These are phyloP conservation scores for Peronospora farinosa DNA, from an alignment of 352 stramenopile genomes.

Conservation along the genomic window DNA sequence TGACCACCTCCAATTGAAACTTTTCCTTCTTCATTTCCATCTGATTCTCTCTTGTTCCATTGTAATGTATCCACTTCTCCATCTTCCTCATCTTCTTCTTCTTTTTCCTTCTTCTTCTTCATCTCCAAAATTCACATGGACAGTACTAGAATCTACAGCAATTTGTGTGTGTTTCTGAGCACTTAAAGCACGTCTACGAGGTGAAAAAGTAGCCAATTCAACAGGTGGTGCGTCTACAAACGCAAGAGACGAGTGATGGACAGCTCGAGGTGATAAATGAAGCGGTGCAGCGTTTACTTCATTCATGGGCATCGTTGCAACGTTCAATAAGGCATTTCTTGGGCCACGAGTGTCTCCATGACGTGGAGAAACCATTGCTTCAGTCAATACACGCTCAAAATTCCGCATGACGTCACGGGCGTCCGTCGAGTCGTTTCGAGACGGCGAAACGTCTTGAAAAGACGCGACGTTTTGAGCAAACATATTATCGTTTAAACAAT, in stretches of 20 bases:
- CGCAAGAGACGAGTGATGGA: slow-evolving; percentile 53
- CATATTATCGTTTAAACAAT: slow-evolving; percentile 1
- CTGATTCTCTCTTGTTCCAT: slow-evolving; percentile 10
- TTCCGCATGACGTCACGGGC: slow-evolving; percentile 18
- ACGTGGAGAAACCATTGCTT: slow-evolving; percentile 13
- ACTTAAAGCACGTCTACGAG: slow-evolving; percentile 39
- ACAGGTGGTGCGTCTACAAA: slow-evolving; percentile 37
- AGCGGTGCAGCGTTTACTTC: slow-evolving; percentile 1
- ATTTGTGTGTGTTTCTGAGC: slow-evolving; percentile 10
- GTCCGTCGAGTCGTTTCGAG: slow-evolving; percentile 9
- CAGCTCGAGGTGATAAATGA: slow-evolving; percentile 43
- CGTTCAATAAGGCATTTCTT: slow-evolving; percentile 8
- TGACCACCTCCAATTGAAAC: slow-evolving; percentile 4
- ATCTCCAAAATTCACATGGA: slow-evolving; percentile 27
- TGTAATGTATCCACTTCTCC: slow-evolving; percentile 25
- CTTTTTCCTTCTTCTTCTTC: slow-evolving; percentile 39
- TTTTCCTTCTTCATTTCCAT: slow-evolving; percentile 10
- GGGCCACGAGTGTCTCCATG: slow-evolving; percentile 2
- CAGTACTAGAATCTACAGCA: slow-evolving; percentile 2
- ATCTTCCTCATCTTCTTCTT: slow-evolving; percentile 14
- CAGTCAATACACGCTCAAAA: slow-evolving; percentile 22
- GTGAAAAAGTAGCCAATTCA: slow-evolving; percentile 50
- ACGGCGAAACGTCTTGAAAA: not conserved
- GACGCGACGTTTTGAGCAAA: slow-evolving; percentile 1
- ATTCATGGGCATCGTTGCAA: slow-evolving; percentile 7